Conservation (phyloP, 2,329 filamentous ascomycete genomes). For the Aspergillus sergii region DNA sequence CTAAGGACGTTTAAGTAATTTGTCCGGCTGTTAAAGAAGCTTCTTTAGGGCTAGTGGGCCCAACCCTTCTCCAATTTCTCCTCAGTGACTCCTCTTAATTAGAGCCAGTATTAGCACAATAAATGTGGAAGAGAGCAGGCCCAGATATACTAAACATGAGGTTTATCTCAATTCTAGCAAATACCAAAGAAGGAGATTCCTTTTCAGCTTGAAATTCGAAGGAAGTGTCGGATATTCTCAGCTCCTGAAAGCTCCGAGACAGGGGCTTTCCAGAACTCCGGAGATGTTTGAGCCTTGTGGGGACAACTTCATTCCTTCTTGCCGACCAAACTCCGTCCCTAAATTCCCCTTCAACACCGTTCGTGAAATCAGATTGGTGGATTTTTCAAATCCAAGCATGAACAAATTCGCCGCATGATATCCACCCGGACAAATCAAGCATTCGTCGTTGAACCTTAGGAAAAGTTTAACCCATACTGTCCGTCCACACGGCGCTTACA, state of each 20-base stretch:
- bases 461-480: not conserved
- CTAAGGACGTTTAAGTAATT: constrained; percentile 1
- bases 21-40: not conserved
- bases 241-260: not conserved
- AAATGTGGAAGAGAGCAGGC: not conserved
- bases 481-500: too few species aligned
- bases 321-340: not conserved
- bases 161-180: not conserved
- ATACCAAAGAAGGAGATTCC: not conserved
- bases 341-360: not conserved
- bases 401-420: not conserved
- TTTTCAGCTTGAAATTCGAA: not conserved
- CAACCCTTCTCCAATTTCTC: not conserved
- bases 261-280: not conserved
- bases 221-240: not conserved
- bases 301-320: not conserved
- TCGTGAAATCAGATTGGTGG: not conserved
- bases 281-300: not conserved
- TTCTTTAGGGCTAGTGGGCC: not conserved
- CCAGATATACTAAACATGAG: not conserved
- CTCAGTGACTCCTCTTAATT: not conserved
- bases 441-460: not conserved
- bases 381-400: not conserved
- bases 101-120: not conserved
- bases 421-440: not conserved